Evolutionary conservation across 805 yeast genomes (phyloP), one percentile per base, ranked within the genome.

Genomic region (Candida anglica): DNA sequence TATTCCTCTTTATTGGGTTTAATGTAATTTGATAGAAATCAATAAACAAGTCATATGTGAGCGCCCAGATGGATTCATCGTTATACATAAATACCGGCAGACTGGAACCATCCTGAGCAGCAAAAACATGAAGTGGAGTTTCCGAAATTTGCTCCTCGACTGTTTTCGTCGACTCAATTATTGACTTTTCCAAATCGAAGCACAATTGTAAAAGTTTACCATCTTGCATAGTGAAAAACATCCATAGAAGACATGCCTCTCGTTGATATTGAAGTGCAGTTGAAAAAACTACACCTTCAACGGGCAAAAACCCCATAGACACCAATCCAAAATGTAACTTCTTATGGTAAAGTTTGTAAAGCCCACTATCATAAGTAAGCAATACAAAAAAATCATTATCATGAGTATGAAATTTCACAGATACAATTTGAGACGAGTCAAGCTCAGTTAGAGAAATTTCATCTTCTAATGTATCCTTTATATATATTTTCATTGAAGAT

Each of bases 11-110:
- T 7, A 19, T 26, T 11, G 30, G 19, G 10, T 19, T 19, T 20
- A 19, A 6, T n/a, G 5, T 36, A 6, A 36, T 14, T 24, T 34
- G 34, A 31, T 36, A 45, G n/a, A 37, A 34, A 13, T 38, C 33
- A 9, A 11, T 22, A 9, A 19, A 11, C 11, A 21, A 9, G 9
- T 9, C 9, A 21, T 21, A 21, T 11, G 9, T 21, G 11, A 21
- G 23, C 10, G 11, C 11, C 9, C 11, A 9, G 23, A 11, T 21
- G 11, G 23, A 21, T 9, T 9, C 9, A 9, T 11, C 23, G 23
- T 21, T 11, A 21, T 9, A 21, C 23, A 21, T 9, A 21, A 11
- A 9, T 11, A 21, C 23, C n/a, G n/a, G n/a, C n/a, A n/a, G n/a
- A 9, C 23, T 9, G 9, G 23, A 21, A 21, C 23, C 23, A n/a